Evolutionary conservation across 768 basidiomycete species (phyloP), one percentile per base, ranked within the genome.

Genomic region (Holtermanniella nyarrowii): DNA sequence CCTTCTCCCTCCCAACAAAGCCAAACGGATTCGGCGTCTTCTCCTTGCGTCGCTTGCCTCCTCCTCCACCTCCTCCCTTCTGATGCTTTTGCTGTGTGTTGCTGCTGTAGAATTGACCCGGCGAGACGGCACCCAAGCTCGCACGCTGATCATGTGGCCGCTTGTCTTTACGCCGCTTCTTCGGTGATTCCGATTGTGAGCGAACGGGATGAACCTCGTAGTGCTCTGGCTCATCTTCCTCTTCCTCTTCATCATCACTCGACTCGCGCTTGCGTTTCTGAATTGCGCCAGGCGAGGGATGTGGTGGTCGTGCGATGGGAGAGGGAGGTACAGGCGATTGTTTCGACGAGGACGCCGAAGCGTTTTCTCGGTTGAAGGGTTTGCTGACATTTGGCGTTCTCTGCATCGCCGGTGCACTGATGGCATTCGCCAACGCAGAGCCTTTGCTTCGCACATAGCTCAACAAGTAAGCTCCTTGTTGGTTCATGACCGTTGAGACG

Each of bases 381-480:
- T 37, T 37, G 31, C 10, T 37, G 31, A 37, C 16, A 16, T 7
- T 7, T 16, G 31, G 31, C 16, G 7, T 16, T 7, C 31, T 7
- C 31, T 7, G 7, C 31, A 16, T 16, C 7, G 31, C 16, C 31
- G 31, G 31, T 16, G 31, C 16, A 16, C 10, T 16, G 31, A 37
- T 7, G 16, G 16, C 31, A 16, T 16, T 37, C 10, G 31, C 31
- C 10, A 37, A 16, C 10, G 31, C 31, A 37, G 31, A 37, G 31
- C 31, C 31, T 37, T 37, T 37, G 31, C 10, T 7, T 13, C 82
- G 81, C 42, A 88, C 78, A 70, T 97, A 99, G 74, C 93, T 90
- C 51, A 99, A 76, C 56, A 97, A 80, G 60, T 99, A 99, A 53
- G 95, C 95, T 63, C 79, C 86, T 72, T 81, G 83, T 73, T 82